These are phyloP conservation scores for Petunia hybrid DNA, from an alignment of 305 asterid species.

Conservation along the genomic window DNA sequence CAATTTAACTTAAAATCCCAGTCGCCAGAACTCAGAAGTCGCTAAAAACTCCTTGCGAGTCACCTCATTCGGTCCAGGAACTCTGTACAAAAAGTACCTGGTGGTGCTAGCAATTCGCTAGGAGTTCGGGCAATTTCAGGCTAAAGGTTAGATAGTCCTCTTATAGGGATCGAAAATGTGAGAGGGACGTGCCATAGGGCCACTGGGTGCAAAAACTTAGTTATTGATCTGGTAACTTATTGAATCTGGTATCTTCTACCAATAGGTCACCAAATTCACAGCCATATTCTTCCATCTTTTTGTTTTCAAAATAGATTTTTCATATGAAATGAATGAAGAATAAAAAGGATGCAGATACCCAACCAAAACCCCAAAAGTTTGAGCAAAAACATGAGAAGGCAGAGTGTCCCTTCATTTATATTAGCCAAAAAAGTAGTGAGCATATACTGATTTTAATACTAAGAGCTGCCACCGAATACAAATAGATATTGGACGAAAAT, in stretches of 20 bases:
- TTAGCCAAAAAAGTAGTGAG: constrained; percentile 3
- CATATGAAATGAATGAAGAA: neutral
- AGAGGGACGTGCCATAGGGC: no score
- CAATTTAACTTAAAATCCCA: no score
- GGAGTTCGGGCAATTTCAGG: no score
- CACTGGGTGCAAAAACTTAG: no score
- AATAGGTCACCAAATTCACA: neutral
- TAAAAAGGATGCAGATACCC: neutral
- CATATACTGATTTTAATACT: constrained; percentile 34
- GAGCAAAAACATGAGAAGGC: constrained; percentile 16
- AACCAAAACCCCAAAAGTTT: neutral
- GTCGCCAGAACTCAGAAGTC: no score
- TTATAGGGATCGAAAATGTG: no score
- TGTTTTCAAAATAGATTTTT: neutral
- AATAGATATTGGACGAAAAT: constrained; percentile 40
- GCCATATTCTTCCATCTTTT: neutral
- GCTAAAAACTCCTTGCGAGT: no score
- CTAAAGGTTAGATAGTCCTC: no score
- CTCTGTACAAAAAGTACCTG: no score
- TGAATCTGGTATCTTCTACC: neutral
- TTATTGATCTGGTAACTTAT: neutral
- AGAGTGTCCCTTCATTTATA: constrained; percentile 27
- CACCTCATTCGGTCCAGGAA: no score
- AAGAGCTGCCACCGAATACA: constrained; percentile 39
- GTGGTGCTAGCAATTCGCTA: no score